Conservation (phyloP, 2,329 filamentous ascomycete species). For the Stachybotrys elegans region DNA sequence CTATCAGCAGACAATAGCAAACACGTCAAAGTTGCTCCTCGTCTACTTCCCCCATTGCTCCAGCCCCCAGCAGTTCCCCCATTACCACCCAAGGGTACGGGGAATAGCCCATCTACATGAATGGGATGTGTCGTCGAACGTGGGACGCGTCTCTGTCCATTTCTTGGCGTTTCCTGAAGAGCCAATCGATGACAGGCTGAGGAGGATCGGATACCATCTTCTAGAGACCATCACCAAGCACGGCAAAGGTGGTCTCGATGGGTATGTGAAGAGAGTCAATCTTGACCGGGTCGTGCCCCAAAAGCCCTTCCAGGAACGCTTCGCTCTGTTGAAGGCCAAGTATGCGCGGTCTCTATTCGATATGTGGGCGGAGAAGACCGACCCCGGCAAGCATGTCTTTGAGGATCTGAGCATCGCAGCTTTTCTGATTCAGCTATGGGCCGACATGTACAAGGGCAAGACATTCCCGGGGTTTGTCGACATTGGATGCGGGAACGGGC, state of each 20-base stretch:
- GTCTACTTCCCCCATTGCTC: slow-evolving; percentile 73
- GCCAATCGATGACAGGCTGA: slow-evolving; percentile 41
- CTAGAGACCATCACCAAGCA: slow-evolving; percentile 69
- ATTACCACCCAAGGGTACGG: slow-evolving; percentile 78
- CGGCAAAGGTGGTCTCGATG: slow-evolving; percentile 56
- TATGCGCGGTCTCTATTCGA: slow-evolving; percentile 68
- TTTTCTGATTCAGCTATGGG: slow-evolving; percentile 90
- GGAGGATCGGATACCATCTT: slow-evolving; percentile 64
- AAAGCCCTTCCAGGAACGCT: slow-evolving; percentile 74
- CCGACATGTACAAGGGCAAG: slow-evolving; percentile 63
- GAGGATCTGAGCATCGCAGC: slow-evolving; percentile 89
- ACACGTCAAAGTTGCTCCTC: slow-evolving; percentile 39
- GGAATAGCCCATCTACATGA: slow-evolving; percentile 73
- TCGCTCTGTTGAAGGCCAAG: slow-evolving; percentile 70
- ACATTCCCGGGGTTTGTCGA: slow-evolving; percentile 87
- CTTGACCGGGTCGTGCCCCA: slow-evolving; percentile 80
- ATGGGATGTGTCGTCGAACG: slow-evolving; percentile 39
- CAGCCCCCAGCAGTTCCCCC: slow-evolving; percentile 62
- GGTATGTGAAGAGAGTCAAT: slow-evolving; percentile 76
- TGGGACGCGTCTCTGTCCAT: slow-evolving; percentile 54
- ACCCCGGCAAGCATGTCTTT: slow-evolving; percentile 88
- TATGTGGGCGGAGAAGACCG: slow-evolving; percentile 82
- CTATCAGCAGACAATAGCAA: too few species aligned
- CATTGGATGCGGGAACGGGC: slow-evolving; percentile 90
- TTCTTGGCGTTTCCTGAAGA: slow-evolving; percentile 47